Evolutionary conservation across 306 rosid species (phyloP).

Genomic region (Rubus idaeus): DNA sequence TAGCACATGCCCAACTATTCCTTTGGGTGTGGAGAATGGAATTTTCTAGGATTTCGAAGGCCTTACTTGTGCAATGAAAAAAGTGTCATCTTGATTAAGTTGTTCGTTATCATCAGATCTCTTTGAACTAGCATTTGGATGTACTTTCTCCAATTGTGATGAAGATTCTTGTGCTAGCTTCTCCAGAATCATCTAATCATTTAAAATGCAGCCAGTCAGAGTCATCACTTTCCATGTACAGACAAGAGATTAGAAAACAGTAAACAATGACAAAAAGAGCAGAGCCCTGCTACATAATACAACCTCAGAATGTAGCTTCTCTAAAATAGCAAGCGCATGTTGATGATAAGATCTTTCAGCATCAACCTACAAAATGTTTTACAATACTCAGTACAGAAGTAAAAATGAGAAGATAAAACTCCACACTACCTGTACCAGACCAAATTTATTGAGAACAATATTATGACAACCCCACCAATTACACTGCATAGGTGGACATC

Average conservation of each 20-base stretch:
- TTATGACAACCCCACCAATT: not conserved
- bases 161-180: slow-evolving; percentile 49
- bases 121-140: slow-evolving; percentile 42
- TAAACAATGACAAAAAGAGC: slow-evolving; percentile 22
- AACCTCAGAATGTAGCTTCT: slow-evolving; percentile 76
- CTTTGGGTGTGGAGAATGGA: not conserved
- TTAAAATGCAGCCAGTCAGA: slow-evolving; percentile 9
- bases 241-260: slow-evolving; percentile 17
- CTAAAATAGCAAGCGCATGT: slow-evolving; percentile 67
- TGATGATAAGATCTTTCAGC: slow-evolving; percentile 84
- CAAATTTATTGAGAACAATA: not conserved
- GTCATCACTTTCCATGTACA: slow-evolving; percentile 20
- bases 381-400: not conserved
- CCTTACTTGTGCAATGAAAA: slow-evolving; percentile 71
- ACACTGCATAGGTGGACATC: not conserved
- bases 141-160: slow-evolving; percentile 26
- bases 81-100: slow-evolving; percentile 36
- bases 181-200: slow-evolving; percentile 56
- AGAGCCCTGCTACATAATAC: slow-evolving; percentile 23
- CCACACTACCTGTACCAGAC: not conserved
- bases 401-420: not conserved
- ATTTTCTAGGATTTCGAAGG: slow-evolving; percentile 11
- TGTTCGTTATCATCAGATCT: slow-evolving; percentile 36
- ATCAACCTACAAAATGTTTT: slow-evolving; percentile 55
- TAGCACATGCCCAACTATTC: not conserved